phyloP scores from a whole-genome alignment of 1,284 basidiomycete species.

The Agroathelia rolfsii region DNA sequence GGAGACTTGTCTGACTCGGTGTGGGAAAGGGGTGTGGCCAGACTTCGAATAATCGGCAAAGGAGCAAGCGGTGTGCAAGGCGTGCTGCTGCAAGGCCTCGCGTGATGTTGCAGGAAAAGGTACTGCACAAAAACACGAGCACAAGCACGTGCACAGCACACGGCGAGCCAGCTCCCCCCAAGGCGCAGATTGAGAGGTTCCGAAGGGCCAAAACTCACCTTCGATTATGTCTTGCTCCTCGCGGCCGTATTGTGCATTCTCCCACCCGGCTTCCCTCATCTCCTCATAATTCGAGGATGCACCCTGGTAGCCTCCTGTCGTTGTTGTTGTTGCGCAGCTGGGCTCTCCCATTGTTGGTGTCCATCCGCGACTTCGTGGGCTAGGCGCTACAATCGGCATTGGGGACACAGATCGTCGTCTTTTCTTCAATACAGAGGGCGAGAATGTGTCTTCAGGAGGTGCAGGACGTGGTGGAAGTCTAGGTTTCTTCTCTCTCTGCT shows the following conservation, averaged over 20 bases:
- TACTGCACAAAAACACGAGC: constrained; percentile 6
- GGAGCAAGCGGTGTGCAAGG: too few species aligned
- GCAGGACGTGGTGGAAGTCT: constrained; percentile 10
- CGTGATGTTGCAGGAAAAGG: constrained; percentile 6
- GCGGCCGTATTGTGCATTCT: constrained; percentile 21
- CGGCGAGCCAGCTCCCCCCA: too few species aligned
- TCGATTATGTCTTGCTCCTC: constrained; percentile 36
- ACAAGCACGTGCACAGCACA: constrained; percentile 13
- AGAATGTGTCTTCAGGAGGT: constrained; percentile 11
- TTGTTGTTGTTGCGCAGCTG: constrained; percentile 38
- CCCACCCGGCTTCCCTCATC: too few species aligned
- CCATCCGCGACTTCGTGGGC: constrained; percentile 59
- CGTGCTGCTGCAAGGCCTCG: constrained; percentile 16
- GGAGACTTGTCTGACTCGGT: too few species aligned
- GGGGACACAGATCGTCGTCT: constrained; percentile 8
- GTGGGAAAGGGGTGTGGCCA: too few species aligned
- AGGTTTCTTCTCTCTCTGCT: constrained; percentile 11
- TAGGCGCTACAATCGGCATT: constrained; percentile 23
- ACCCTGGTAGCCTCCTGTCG: constrained; percentile 52
- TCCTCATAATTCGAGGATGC: constrained; percentile 54
- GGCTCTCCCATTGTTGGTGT: constrained; percentile 48
- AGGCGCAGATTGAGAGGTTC: too few species aligned
- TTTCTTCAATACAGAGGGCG: constrained; percentile 9
- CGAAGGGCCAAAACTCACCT: constrained; percentile 30
- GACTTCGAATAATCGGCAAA: too few species aligned